A percentile compares a stretch with the other conserved stretches of the same genome.
These are phyloP conservation scores for Nymphaea colorata DNA, from an alignment of 164 flowering plant genomes.

Conservation along the genomic window DNA sequence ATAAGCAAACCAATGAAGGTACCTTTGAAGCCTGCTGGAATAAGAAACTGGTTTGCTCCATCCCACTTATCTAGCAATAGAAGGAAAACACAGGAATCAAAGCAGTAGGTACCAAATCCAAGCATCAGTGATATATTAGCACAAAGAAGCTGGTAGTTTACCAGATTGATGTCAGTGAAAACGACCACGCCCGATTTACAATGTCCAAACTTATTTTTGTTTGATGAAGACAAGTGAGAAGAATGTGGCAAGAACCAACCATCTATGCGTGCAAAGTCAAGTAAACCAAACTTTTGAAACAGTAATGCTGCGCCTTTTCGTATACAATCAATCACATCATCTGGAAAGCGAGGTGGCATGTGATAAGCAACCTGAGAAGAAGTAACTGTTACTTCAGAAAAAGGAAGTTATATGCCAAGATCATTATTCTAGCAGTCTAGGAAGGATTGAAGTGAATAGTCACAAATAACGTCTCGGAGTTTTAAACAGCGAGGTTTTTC, in stretches of 20 bases:
- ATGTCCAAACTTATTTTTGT: slow-evolving; percentile 31
- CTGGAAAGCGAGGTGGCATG: slow-evolving; percentile 81
- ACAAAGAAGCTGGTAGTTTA: slow-evolving; percentile 11
- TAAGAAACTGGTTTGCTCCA: slow-evolving; percentile 93
- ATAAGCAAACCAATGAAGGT: not conserved
- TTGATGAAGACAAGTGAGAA: slow-evolving; percentile 11
- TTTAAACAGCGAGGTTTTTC: too few relatives aligned
- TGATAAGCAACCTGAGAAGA: slow-evolving; percentile 70
- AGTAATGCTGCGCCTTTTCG: slow-evolving; percentile 61
- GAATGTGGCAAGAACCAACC: slow-evolving; percentile 83
- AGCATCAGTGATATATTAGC: too few relatives aligned
- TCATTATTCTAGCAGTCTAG: too few relatives aligned
- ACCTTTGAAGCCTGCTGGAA: slow-evolving; percentile 99
- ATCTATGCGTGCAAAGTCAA: slow-evolving; percentile 92
- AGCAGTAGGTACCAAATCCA: too few relatives aligned
- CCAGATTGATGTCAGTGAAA: slow-evolving; percentile 90
- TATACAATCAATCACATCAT: slow-evolving; percentile 47
- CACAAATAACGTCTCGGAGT: too few relatives aligned
- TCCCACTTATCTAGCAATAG: slow-evolving; percentile 65
- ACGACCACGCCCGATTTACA: slow-evolving; percentile 45
- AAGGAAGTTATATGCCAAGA: too few relatives aligned
- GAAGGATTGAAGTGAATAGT: too few relatives aligned
- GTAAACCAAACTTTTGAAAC: slow-evolving; percentile 56
- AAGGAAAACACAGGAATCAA: not conserved
- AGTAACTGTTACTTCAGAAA: too few relatives aligned